Base-by-base conservation (phyloP, 2,329 filamentous ascomycete genomes). In the Aspergillus candidus region DNA sequence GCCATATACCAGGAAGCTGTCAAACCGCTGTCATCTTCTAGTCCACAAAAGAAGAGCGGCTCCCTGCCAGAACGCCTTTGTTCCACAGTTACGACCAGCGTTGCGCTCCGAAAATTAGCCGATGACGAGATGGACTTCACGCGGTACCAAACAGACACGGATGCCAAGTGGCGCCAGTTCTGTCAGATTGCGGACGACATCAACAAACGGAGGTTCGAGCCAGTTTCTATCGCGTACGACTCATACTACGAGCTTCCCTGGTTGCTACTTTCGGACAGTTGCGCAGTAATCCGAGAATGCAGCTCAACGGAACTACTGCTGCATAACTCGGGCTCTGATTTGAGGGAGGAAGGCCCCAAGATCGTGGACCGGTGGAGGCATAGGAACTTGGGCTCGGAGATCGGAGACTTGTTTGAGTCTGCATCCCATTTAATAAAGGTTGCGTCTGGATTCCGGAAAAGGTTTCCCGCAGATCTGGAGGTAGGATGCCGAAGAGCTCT, bases 111-210 rank as follows among this genome's bases (percentile, higher is more conserved):
- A 35, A 80, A 80, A 42, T 73, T 72, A 27, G 70, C 79, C 8
- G 75, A 80, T 11, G 81, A 81, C 11, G 77, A 77, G 22, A 80
- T 87, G 66, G 85, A 94, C 57, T 88, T 87, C 54, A 80, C 85
- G 17, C 77, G 83, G 45, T 93, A 90, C 61, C 78, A 85, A 44
- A 72, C 75, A 30, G 82, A 87, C 29, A 82, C 84, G 41, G 85
- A 93, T 59, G 76, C 79, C 10, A 89, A 95, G 63, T 98, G 93
- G 93, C 82, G 86, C 50, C 80, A 86, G 40, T 94, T 94, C 66
- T 95, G 89, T 70, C 82, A 89, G 29, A 76, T 97, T 13, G 76
- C 94, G 13, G 76, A 86, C 11, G 90, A 95, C 61, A 72, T 98
- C 33, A 89, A 97, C 61, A 89, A 86, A 57, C 84, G 88, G 57